Conservation (phyloP, 228 moss, liverwort and hornwort species). For the Sphagnum magellanicum region DNA sequence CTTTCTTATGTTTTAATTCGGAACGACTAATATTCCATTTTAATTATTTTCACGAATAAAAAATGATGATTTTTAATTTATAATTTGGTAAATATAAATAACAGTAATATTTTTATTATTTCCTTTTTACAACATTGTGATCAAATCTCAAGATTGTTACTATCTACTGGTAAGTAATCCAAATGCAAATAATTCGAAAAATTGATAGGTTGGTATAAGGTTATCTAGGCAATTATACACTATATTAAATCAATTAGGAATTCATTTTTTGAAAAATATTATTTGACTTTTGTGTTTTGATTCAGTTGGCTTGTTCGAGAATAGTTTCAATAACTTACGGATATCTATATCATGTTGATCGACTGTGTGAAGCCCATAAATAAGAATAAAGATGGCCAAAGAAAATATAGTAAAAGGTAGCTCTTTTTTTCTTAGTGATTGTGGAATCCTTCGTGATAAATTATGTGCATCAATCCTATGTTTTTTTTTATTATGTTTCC, state of each 20-base stretch:
- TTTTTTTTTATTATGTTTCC: background rate
- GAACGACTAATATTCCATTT: too few relatives aligned
- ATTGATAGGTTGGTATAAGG: background rate
- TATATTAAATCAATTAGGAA: background rate
- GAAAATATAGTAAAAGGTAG: too few relatives aligned
- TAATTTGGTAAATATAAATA: background rate
- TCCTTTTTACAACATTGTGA: background rate
- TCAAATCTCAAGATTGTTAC: too few relatives aligned
- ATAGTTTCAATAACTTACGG: conserved; percentile 5
- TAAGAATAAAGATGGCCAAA: too few relatives aligned
- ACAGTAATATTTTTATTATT: background rate
- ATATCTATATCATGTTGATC: background rate
- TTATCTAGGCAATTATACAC: background rate
- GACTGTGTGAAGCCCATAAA: too few relatives aligned
- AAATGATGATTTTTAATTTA: too few relatives aligned
- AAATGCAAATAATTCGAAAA: background rate
- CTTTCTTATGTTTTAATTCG: too few relatives aligned
- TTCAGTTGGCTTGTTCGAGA: background rate
- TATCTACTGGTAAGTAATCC: too few relatives aligned
- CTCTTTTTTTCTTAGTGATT: too few relatives aligned
- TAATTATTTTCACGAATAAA: too few relatives aligned
- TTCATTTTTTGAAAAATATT: conserved; percentile 1
- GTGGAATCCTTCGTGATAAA: too few relatives aligned
- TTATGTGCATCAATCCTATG: background rate
- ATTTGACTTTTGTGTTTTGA: background rate